phyloP scores from a whole-genome alignment of 768 basidiomycete species.

The Lyophyllum decastes region DNA sequence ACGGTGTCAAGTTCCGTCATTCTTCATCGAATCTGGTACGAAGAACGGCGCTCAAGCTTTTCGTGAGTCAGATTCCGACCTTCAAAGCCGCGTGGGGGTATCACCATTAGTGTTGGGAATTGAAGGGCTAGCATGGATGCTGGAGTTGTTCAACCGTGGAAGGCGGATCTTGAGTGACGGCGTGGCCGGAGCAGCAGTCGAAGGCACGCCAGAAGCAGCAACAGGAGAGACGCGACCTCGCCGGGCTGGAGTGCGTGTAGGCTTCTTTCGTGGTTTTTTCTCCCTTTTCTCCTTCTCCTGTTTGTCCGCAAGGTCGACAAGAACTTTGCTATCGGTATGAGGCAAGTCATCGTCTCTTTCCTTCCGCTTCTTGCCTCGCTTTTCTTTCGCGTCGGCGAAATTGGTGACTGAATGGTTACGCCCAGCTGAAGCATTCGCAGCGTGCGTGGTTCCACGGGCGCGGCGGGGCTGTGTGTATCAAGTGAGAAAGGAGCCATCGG shows the following conservation, averaged over 20 bases:
- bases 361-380: constrained; percentile 43
- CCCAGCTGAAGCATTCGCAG: constrained; percentile 25
- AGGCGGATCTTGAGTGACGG: constrained; percentile 60
- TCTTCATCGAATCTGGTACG: background rate
- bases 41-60: background rate
- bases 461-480: constrained; percentile 15
- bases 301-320: constrained; percentile 23
- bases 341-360: constrained; percentile 39
- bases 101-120: constrained; percentile 24
- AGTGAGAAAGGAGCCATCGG: background rate
- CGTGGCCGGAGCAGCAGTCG: constrained; percentile 32
- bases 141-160: constrained; percentile 43
- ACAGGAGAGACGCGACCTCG: constrained; percentile 14
- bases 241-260: constrained; percentile 32
- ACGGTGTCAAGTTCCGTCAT: background rate
- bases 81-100: constrained; percentile 26
- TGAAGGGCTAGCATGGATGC: constrained; percentile 18
- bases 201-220: constrained; percentile 18
- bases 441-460: background rate
- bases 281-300: constrained; percentile 25
- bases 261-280: constrained; percentile 28
- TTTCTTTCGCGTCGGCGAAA: constrained; percentile 32
- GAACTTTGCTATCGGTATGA: constrained; percentile 13
- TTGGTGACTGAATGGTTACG: constrained; percentile 28
- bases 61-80: background rate